Evolutionary conservation across 2,329 filamentous ascomycete species (phyloP), one percentile per base, ranked within the genome.

Genomic region (Aaosphaeria pasadenensis): DNA sequence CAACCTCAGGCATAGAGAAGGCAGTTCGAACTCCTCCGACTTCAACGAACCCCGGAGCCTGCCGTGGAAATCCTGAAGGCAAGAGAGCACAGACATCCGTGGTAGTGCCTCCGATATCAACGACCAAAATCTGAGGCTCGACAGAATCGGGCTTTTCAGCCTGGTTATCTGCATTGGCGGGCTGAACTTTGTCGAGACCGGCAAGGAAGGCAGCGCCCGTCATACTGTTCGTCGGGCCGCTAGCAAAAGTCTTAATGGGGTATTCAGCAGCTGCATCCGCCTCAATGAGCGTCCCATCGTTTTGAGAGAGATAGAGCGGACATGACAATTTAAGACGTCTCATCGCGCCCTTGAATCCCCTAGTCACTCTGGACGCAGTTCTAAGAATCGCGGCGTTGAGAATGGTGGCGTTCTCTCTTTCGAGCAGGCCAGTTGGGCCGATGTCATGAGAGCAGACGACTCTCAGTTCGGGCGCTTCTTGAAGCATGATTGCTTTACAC

Each of bases 21-120:
- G 68, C 73, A 50, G 81, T 81, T 11, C 81, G 73, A 5, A 87
- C 80, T 0, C 84, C 84, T 0, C 78, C 80, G 2, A 86, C 71
- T 7, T 83, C 76, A 33, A 79, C 82, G 52, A 82, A 85, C 0
- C 81, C 81, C 1, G 81, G 77, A 33, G 80, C 77, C 62, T 85
- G 80, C 17, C 82, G 72, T 0, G 84, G 84, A 40, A 86, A 80
- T 0, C 84, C 84, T 43, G 77, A 84, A 0, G 77, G 73, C 5
- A 83, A 36, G 3, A 87, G 62, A 0, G 84, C 68, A 0, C 84
- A 82, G 7, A 85, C 78, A 51, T 87, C 84, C 0, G 80, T 80
- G 0, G 84, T 87, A 0, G 84, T 87, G 2, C 84, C 84, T 0
- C 84, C 84, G 48, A 87, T 81, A 54, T 87, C 84, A 1, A 85